Evolutionary conservation across 164 flowering plant species (phyloP).

Genomic region (Stephania cephalantha): DNA sequence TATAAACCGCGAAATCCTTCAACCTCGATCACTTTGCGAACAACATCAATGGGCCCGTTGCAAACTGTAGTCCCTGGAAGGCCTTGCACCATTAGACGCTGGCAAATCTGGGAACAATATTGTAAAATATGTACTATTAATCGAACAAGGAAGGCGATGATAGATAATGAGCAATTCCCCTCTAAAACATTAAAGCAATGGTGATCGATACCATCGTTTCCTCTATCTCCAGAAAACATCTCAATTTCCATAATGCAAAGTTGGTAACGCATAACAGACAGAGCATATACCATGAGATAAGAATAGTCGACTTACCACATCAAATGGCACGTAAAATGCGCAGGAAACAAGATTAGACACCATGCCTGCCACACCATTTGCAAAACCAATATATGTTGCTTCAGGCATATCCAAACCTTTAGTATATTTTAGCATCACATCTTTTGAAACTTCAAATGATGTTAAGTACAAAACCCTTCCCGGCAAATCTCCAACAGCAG

Average conservation of each 20-base stretch:
- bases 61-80: constrained; percentile 57
- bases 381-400: constrained; percentile 62
- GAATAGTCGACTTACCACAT: constrained; percentile 53
- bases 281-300: background rate
- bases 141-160: background rate
- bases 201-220: background rate
- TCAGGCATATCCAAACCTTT: constrained; percentile 48
- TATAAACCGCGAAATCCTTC: constrained; percentile 81
- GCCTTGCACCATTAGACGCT: constrained; percentile 85
- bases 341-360: constrained; percentile 53
- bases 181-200: background rate
- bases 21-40: constrained; percentile 41
- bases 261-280: background rate
- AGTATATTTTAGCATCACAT: constrained; percentile 45
- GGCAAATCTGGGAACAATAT: constrained; percentile 46
- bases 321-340: constrained; percentile 68
- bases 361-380: constrained; percentile 82
- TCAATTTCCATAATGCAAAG: background rate
- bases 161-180: background rate
- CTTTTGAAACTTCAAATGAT: constrained; percentile 71
- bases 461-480: constrained; percentile 63
- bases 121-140: background rate
- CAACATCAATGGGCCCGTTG: constrained; percentile 56
- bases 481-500: constrained; percentile 69
- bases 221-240: background rate